Conservation (phyloP, 1,139 yeast species). For the Kodamaea derodonti region DNA sequence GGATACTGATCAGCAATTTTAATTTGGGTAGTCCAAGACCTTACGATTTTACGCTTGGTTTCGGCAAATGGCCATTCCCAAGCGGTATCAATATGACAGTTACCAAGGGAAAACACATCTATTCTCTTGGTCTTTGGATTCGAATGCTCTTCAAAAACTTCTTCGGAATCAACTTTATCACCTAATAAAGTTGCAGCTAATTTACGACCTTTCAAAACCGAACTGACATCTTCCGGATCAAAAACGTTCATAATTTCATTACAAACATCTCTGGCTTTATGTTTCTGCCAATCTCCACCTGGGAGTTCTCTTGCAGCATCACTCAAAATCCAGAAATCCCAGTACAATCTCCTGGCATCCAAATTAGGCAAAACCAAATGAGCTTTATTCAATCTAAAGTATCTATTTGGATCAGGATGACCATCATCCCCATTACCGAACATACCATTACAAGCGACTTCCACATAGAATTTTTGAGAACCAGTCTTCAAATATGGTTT, state of each 20-base stretch:
- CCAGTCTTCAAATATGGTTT: conserved; percentile 39
- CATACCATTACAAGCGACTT: conserved; percentile 93
- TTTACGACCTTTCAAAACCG: conserved; percentile 60
- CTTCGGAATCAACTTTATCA: conserved; percentile 53
- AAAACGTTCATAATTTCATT: conserved; percentile 80
- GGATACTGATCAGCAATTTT: conserved; percentile 84
- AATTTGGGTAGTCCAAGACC: conserved; percentile 94
- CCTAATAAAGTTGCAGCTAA: conserved; percentile 69
- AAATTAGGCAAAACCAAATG: conserved; percentile 80
- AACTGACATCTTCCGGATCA: conserved; percentile 49
- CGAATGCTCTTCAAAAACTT: conserved; percentile 46
- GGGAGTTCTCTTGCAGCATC: conserved; percentile 89
- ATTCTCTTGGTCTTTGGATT: conserved; percentile 21
- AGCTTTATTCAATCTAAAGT: conserved; percentile 62
- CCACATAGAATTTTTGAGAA: conserved; percentile 65
- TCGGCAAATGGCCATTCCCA: conserved; percentile 99
- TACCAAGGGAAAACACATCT: conserved; percentile 79
- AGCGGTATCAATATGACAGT: conserved; percentile 96
- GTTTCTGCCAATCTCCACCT: conserved; percentile 74
- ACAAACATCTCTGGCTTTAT: conserved; percentile 73
- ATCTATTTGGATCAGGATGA: conserved; percentile 64
- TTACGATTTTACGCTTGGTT: conserved; percentile 82
- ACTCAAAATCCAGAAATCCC: conserved; percentile 84
- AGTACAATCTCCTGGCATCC: conserved; percentile 70
- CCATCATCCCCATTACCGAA: conserved; percentile 75